Conservation (phyloP, 2,329 filamentous ascomycete genomes). For the Colletotrichum sp. region DNA sequence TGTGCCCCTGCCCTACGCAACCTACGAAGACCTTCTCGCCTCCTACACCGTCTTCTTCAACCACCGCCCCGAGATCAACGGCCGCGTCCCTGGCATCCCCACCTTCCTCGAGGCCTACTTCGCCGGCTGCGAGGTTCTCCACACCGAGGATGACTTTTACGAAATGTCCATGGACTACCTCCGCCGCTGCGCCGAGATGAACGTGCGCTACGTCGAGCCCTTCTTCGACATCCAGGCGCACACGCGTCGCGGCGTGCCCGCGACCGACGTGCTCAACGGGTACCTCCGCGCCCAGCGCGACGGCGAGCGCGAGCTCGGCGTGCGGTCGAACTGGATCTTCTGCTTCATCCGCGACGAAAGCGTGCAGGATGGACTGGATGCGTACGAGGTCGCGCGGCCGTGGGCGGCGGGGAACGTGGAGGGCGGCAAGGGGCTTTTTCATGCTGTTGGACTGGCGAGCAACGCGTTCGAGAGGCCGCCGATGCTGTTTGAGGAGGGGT, state of each 20-base stretch:
- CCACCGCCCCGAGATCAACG: constrained; percentile 41
- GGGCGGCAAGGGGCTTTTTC: constrained; percentile 41
- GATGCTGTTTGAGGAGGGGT: constrained; percentile 46
- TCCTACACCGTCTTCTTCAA: constrained; percentile 59
- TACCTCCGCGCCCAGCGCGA: constrained; percentile 41
- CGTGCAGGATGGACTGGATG: constrained; percentile 39
- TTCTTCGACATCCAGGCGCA: constrained; percentile 86
- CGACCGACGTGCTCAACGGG: constrained; percentile 68
- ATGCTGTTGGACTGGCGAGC: constrained; percentile 51
- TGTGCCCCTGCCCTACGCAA: constrained; percentile 69
- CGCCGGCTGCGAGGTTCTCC: constrained; percentile 74
- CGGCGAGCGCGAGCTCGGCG: constrained; percentile 28
- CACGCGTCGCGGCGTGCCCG: constrained; percentile 64
- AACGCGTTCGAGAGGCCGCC: constrained; percentile 52
- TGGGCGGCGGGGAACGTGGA: constrained; percentile 34
- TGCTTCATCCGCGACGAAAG: constrained; percentile 48
- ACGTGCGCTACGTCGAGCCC: constrained; percentile 76
- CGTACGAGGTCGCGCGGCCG: constrained; percentile 41
- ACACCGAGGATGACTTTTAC: constrained; percentile 72
- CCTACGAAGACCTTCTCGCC: constrained; percentile 60
- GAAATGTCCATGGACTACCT: constrained; percentile 77
- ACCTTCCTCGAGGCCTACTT: constrained; percentile 79
- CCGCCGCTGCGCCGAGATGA: constrained; percentile 64
- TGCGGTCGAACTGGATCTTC: constrained; percentile 42
- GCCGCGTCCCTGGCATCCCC: constrained; percentile 30